Evolutionary conservation across 2,329 filamentous ascomycete genomes (phyloP).

Genomic region (Aureobasidium pullulans): DNA sequence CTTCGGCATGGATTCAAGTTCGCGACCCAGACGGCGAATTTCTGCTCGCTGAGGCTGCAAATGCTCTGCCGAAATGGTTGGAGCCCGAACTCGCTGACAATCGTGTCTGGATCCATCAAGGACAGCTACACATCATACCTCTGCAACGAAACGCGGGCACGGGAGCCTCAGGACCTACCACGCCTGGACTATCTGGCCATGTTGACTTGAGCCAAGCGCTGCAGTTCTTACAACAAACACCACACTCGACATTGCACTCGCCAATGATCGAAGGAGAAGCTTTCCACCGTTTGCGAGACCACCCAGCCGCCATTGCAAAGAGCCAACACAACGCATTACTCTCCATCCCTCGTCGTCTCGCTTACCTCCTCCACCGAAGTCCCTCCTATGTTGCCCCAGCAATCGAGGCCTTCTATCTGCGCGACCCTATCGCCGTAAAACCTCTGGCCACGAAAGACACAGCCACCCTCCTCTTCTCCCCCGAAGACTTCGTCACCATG

Average conservation of each 20-base stretch:
- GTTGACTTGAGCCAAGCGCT: conserved; percentile 61
- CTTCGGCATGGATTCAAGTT: conserved; percentile 72
- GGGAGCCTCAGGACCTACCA: not conserved
- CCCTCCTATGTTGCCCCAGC: conserved; percentile 74
- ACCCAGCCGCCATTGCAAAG: conserved; percentile 65
- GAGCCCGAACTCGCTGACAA: conserved; percentile 85
- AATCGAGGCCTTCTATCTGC: conserved; percentile 85
- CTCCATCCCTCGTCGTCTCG: conserved; percentile 73
- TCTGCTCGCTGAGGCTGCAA: conserved; percentile 86
- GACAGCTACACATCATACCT: conserved; percentile 68
- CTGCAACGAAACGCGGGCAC: conserved; percentile 22
- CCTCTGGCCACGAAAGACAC: conserved; percentile 54
- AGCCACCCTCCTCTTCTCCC: conserved; percentile 57
- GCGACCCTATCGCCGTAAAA: conserved; percentile 70
- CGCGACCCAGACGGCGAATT: conserved; percentile 92
- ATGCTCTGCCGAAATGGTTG: conserved; percentile 79
- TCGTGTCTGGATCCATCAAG: conserved; percentile 80
- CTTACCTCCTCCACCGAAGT: conserved; percentile 66
- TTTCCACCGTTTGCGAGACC: conserved; percentile 79
- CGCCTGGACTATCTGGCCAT: conserved; percentile 25
- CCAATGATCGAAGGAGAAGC: conserved; percentile 75
- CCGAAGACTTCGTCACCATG: conserved; percentile 69
- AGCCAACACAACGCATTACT: conserved; percentile 70
- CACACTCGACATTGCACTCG: conserved; percentile 60
- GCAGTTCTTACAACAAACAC: conserved; percentile 48